Conservation (phyloP, 1,284 basidiomycete genomes). For the Cutaneotrichosporon spelunceum region DNA sequence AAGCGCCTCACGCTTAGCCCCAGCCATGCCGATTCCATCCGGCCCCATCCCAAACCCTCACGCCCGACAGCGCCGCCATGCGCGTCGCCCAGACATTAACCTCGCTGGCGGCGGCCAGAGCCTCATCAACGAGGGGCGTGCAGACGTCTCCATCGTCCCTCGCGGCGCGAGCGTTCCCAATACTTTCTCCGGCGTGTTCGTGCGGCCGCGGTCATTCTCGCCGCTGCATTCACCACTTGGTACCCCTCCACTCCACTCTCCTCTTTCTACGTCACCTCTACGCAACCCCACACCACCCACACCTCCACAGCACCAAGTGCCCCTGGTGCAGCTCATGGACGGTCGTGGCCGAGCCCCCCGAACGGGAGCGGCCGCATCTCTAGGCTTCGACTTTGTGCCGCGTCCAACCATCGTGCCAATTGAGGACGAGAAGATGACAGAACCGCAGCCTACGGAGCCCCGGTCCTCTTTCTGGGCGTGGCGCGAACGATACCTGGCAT, state of each 20-base stretch:
- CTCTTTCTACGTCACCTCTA: not conserved
- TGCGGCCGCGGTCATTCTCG: constrained; percentile 9
- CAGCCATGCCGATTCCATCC: constrained; percentile 39
- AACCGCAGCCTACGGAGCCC: constrained; percentile 13
- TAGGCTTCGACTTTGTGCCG: constrained; percentile 46
- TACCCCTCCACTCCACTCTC: not conserved
- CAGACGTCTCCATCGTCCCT: constrained; percentile 35
- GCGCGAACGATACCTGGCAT: not conserved
- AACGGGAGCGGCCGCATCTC: constrained; percentile 38
- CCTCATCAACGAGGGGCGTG: constrained; percentile 32
- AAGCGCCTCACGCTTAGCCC: not conserved
- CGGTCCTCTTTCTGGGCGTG: constrained; percentile 14
- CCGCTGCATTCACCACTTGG: constrained; percentile 4
- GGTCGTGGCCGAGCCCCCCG: constrained; percentile 40
- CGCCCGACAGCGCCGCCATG: constrained; percentile 15
- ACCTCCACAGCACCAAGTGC: constrained; percentile 12
- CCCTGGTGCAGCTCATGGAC: constrained; percentile 28
- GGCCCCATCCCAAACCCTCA: constrained; percentile 33
- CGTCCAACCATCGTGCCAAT: constrained; percentile 37
- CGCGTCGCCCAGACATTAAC: constrained; percentile 11
- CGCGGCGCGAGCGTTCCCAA: constrained; percentile 10
- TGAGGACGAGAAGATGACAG: constrained; percentile 20
- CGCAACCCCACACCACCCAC: constrained; percentile 2
- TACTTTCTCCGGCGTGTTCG: constrained; percentile 15
- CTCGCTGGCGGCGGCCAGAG: constrained; percentile 26